Base-by-base conservation (phyloP, 2,329 filamentous ascomycete genomes). In the Cercospora janseana region DNA sequence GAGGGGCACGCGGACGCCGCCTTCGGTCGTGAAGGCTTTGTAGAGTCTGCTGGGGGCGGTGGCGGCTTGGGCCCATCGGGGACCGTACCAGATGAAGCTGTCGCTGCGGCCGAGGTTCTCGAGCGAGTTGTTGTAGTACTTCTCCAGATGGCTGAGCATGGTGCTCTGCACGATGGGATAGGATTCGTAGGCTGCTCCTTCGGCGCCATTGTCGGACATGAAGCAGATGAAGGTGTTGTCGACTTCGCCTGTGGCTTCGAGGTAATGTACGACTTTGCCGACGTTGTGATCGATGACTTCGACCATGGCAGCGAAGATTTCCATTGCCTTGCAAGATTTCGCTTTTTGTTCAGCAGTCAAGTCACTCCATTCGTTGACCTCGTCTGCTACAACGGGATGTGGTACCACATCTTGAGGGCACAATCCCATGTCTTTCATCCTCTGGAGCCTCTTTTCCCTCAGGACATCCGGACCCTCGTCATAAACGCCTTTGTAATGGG, bases 201-300 rank as follows among this genome's bases (percentile, higher is more conserved):
- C 80, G 8, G 80, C 80, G 2, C 80, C 80, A 54, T 84, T 84
- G 65, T 84, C 80, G 1, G 75, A 79, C 70, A 83, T 77, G 71
- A 85, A 84, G 60, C 77, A 75, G 43, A 85, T 72, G 53, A 84
- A 79, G 2, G 81, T 85, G 63, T 84, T 82, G 55, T 85, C 81
- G 0, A 80, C 70, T 61, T 85, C 80, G 49, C 75, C 78, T 2
- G 75, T 78, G 34, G 73, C 62, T 49, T 78, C 69, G 2, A 84
- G 72, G 57, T 82, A 78, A 27, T 79, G 69, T 16, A 82, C 67
- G 2, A 84, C 76, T 49, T 78, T 78, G 28, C 81, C 81, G 13
- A 85, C 75, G 82, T 66, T 81, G 50, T 64, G 63, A 58, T 85
- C 82, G 46, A 84, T 83, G 44, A 72, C 72, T 49, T 84, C 80